Evolutionary conservation across 2,329 filamentous ascomycete species (phyloP).

Genomic region (Fusarium secorum): DNA sequence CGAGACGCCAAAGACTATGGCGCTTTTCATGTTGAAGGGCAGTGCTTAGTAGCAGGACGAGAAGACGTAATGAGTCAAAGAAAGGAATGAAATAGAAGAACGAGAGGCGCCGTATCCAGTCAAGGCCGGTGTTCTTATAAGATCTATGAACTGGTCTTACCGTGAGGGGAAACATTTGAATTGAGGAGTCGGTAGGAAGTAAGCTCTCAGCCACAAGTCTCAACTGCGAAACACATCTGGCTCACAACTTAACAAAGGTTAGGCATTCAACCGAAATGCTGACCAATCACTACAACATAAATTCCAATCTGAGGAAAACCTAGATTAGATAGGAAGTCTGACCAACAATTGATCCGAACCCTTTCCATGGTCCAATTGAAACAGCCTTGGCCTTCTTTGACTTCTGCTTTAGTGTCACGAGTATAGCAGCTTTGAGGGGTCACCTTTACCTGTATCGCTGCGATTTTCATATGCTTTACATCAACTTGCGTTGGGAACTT

Average conservation of each 20-base stretch:
- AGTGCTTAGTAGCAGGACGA: background rate
- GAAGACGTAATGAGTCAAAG: background rate
- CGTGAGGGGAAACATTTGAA: background rate
- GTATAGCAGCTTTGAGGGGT: background rate
- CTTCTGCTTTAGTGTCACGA: accelerated
- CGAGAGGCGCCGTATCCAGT: accelerated
- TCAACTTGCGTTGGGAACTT: accelerated
- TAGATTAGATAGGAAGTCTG: background rate
- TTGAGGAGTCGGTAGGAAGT: background rate
- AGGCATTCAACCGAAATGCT: too few species aligned
- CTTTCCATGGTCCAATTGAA: background rate
- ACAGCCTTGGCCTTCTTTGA: too few species aligned
- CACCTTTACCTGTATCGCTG: background rate
- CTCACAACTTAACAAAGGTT: background rate
- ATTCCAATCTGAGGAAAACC: too few species aligned
- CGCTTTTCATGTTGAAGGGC: background rate
- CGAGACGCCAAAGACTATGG: background rate
- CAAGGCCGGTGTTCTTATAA: background rate
- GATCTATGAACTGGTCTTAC: too few species aligned
- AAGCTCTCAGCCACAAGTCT: background rate
- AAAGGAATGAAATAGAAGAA: background rate
- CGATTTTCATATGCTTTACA: background rate
- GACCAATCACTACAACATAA: background rate
- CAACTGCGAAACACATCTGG: background rate
- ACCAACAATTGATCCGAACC: accelerated